Percentiles rank a stretch among this genome's conserved stretches.
phyloP scores from a whole-genome alignment of 208 protist genomes.

The Leishmania turanica region DNA sequence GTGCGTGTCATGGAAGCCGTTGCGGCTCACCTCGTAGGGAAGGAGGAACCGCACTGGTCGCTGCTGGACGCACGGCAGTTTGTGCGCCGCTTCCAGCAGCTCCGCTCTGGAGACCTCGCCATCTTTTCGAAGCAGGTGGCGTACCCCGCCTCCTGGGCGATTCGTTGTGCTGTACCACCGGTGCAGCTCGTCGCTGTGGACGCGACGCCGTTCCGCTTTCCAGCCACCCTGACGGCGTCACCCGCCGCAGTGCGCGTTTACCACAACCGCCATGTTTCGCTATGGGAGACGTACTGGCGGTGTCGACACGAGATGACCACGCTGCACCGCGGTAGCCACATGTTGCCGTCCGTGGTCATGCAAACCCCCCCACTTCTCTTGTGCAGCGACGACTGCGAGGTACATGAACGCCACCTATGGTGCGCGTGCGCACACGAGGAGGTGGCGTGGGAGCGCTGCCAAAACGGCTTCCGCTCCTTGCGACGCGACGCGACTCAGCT shows the following conservation, averaged over 20 bases:
- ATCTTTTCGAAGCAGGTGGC: constrained; percentile 51
- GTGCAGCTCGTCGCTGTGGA: constrained; percentile 38
- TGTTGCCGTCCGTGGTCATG: constrained; percentile 35
- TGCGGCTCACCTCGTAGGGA: constrained; percentile 59
- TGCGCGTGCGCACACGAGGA: constrained; percentile 51
- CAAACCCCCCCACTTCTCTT: constrained; percentile 29
- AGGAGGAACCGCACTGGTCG: constrained; percentile 55
- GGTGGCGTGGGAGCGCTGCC: constrained; percentile 53
- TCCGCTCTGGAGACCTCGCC: constrained; percentile 37
- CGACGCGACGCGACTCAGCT: constrained; percentile 4
- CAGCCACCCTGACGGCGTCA: not conserved
- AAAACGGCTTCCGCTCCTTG: constrained; percentile 45
- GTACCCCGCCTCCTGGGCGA: constrained; percentile 51
- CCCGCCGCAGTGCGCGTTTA: constrained; percentile 22
- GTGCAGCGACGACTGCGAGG: constrained; percentile 71
- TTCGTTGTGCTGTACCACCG: constrained; percentile 31
- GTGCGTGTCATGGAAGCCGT: constrained; percentile 53
- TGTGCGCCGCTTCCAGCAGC: constrained; percentile 59
- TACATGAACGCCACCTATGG: constrained; percentile 70
- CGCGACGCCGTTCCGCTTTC: constrained; percentile 29
- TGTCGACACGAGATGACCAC: constrained; percentile 48
- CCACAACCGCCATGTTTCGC: constrained; percentile 58
- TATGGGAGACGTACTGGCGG: constrained; percentile 73
- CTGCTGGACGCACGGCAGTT: constrained; percentile 61
- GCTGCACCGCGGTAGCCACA: constrained; percentile 37